Conservation (phyloP, 441 rosid genomes). For the Gossypium armourianum region DNA sequence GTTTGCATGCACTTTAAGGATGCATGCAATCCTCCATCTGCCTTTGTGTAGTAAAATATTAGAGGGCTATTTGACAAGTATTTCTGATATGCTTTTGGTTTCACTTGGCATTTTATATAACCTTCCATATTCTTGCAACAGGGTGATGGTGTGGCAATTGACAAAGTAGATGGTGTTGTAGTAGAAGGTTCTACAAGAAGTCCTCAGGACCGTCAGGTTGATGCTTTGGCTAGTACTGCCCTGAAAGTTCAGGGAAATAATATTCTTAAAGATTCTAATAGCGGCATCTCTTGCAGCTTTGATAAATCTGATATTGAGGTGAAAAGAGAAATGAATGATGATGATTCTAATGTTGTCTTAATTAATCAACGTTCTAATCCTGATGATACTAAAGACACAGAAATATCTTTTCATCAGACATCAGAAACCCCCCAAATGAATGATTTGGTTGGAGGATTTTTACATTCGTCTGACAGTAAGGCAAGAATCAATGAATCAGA, state of each 20-base stretch:
- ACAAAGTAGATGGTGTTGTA: slow-evolving; percentile 20
- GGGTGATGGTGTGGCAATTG: slow-evolving; percentile 30
- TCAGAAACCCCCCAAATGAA: slow-evolving; percentile 26
- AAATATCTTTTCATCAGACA: slow-evolving; percentile 19
- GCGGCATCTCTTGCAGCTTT: slow-evolving; percentile 20
- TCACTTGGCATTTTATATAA: slow-evolving; percentile 16
- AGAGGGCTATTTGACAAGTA: background rate
- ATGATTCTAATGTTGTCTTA: slow-evolving; percentile 18
- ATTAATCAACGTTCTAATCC: slow-evolving; percentile 25
- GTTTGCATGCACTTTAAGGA: background rate
- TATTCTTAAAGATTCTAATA: slow-evolving; percentile 24
- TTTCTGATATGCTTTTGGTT: slow-evolving; percentile 3
- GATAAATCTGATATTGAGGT: slow-evolving; percentile 20
- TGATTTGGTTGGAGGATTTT: slow-evolving; percentile 24
- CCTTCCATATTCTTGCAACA: slow-evolving; percentile 21
- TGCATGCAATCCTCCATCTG: background rate
- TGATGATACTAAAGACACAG: slow-evolving; percentile 29
- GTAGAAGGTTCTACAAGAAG: slow-evolving; percentile 26
- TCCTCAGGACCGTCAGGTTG: slow-evolving; percentile 25
- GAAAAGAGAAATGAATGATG: slow-evolving; percentile 28
- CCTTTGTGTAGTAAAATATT: slow-evolving; percentile 5
- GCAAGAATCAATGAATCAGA: slow-evolving; percentile 31
- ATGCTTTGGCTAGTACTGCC: slow-evolving; percentile 16
- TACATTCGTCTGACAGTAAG: slow-evolving; percentile 28
- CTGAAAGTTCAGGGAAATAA: slow-evolving; percentile 26